Conservation (phyloP, 352 stramenopile genomes). For the Phytophthora citrophthora region DNA sequence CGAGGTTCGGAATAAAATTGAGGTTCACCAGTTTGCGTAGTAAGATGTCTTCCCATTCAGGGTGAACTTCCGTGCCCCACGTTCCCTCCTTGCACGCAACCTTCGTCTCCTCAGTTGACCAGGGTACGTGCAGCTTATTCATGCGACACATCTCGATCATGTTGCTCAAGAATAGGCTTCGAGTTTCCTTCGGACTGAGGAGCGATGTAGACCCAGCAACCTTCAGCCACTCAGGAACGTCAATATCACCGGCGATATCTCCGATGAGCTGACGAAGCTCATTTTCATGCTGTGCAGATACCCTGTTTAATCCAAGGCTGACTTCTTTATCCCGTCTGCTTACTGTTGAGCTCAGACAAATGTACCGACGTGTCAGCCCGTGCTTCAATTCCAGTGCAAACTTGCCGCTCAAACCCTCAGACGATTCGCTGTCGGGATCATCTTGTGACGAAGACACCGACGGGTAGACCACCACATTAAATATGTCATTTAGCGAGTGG, state of each 20-base stretch:
- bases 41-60: constrained; percentile 86
- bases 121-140: constrained; percentile 88
- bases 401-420: constrained; percentile 74
- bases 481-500: constrained; percentile 80
- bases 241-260: constrained; percentile 70
- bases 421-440: constrained; percentile 46
- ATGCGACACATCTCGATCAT: constrained; percentile 90
- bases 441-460: constrained; percentile 70
- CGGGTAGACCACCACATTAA: constrained; percentile 90
- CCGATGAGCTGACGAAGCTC: constrained; percentile 74
- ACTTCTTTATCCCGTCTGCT: constrained; percentile 76
- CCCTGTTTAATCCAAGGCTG: constrained; percentile 67
- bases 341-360: constrained; percentile 73
- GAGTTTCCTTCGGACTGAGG: constrained; percentile 75
- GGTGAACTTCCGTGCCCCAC: constrained; percentile 81
- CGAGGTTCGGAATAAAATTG: constrained; percentile 82
- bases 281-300: constrained; percentile 61
- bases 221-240: constrained; percentile 71
- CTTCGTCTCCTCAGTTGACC: constrained; percentile 88
- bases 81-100: constrained; percentile 88
- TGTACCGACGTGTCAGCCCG: constrained; percentile 75
- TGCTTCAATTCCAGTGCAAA: constrained; percentile 89
- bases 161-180: constrained; percentile 85
- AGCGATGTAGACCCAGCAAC: constrained; percentile 77
- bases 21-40: constrained; percentile 82